Base-by-base conservation (phyloP, 805 yeast species). In the Kodamaea kaohsiungensis region DNA sequence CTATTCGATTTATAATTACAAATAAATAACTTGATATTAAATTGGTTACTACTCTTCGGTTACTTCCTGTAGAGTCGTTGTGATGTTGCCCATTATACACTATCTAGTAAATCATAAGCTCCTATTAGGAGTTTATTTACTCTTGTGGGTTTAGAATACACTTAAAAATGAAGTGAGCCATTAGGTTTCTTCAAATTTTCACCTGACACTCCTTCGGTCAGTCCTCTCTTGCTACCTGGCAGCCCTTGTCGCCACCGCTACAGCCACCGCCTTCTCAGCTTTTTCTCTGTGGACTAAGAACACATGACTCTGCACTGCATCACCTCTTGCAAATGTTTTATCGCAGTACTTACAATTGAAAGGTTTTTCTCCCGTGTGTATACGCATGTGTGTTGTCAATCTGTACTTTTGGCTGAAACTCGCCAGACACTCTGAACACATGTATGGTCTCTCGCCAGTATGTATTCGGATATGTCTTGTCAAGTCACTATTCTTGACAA, bases 341-440 rank as follows among this genome's bases (percentile, higher is more conserved):
- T 46, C 48, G 68, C 99, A 93, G 1, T 75, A 65, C 22, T 79
- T 74, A 68, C 99, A 93, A 50, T 68, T 69, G 67, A 79, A 91
- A 1, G 98, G 98, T 64, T 85, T 88, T 62, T 91, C 98, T 2
- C 97, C 97, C 0, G 95, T 84, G 56, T 65, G 69, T 37, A 53
- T 54, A 45, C 67, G 54, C 49, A 56, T 39, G 52, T 65, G 69
- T 39, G 69, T 64, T 12, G 66, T 63, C 48, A 65, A 54, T 17
- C 54, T 19, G 48, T 42, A 42, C 48, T 52, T 42, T 17, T 53
- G 53, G 25, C 50, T 52, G 47, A 56, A 52, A 42, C 53, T 51
- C 15, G 56, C 53, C 37, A 43, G 46, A 19, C 54, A 52, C 48
- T 42, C 49, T 5, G 47, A 51, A 52, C 54, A 52, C 38, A 52